Evolutionary conservation across 2,329 filamentous ascomycete species (phyloP).

Genomic region (Chrysoporthe puriensis): DNA sequence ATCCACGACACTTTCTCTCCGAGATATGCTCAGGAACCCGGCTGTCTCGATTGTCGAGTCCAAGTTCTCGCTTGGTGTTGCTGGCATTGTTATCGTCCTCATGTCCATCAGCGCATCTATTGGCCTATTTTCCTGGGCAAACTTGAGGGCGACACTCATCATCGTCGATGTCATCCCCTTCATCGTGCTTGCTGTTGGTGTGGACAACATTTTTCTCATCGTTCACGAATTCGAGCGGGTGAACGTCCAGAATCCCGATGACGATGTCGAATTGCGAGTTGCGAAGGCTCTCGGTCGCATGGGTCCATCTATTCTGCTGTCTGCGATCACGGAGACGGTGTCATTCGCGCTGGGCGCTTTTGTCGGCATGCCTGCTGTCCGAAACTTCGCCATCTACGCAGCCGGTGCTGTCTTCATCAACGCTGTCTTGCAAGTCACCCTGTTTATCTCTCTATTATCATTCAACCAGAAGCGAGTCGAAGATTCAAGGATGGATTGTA

Average conservation of each 20-base stretch:
- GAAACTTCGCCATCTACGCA: conserved; percentile 96
- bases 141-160: conserved; percentile 93
- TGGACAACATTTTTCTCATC: conserved; percentile 98
- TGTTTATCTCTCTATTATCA: conserved; percentile 91
- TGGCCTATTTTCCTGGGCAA: conserved; percentile 88
- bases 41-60: conserved; percentile 87
- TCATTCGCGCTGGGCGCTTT: conserved; percentile 92
- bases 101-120: conserved; percentile 98
- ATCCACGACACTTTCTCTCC: conserved; percentile 79
- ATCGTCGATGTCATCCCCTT: conserved; percentile 99
- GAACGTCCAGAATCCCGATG: conserved; percentile 88
- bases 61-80: conserved; percentile 93
- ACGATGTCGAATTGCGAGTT: conserved; percentile 82
- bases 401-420: conserved; percentile 97
- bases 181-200: conserved; percentile 91
- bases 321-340: conserved; percentile 90
- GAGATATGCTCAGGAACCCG: conserved; percentile 79
- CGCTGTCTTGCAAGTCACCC: conserved; percentile 92
- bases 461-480: conserved; percentile 92
- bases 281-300: conserved; percentile 91
- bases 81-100: conserved; percentile 91
- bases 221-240: conserved; percentile 97
- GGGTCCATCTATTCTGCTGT: conserved; percentile 94
- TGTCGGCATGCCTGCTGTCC: conserved; percentile 96
- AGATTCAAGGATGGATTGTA: conserved; percentile 84